Base-by-base conservation (phyloP, 1,284 basidiomycete species). In the Tremellales sp. region DNA sequence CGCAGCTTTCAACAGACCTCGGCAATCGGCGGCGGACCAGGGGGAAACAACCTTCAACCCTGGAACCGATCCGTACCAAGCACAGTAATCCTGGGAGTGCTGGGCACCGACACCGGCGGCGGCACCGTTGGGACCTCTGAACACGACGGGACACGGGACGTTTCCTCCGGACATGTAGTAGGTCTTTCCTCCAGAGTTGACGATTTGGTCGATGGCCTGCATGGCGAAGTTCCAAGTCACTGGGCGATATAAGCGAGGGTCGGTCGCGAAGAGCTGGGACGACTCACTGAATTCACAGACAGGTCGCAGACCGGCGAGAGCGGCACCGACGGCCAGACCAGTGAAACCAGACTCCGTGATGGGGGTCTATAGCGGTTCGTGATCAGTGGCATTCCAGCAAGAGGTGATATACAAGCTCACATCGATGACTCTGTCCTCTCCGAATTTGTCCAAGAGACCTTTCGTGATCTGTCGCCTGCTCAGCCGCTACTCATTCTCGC, bases 101-200 rank as follows among this genome's bases (percentile, higher is more conserved):
- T 80, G 79, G 32, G 95, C 95, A 42, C 67, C 95, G 47, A 99
- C 95, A 80, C 95, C 95, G 49, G 92, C 77, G 45, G 95, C 95
- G 48, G 95, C 95, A 73, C 95, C 95, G 75, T 99, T 99, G 53
- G 95, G 95, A 50, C 95, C 95, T 77, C 95, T 91, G 86, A 99
- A 99, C 49, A 97, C 92, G 58, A 99, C 87, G 25, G 95, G 92
- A 78, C 94, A 97, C 12, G 90, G 87, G 19, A 95, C 90, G 68
- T 92, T 95, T 60, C 95, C 95, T 54, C 93, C 95, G 37, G 93
- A 97, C 95, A 99, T 99, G 83, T 99, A 99, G 77, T 97, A 92
- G 10, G 95, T 98, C 81, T 98, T 99, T 60, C 89, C 95, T 51
- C 87, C 95, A n/a, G 93, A 97, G 83, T 99, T 99, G 75, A 99